phyloP scores from a whole-genome alignment of 257 asterid genomes.

The Scutellaria baicalensis region DNA sequence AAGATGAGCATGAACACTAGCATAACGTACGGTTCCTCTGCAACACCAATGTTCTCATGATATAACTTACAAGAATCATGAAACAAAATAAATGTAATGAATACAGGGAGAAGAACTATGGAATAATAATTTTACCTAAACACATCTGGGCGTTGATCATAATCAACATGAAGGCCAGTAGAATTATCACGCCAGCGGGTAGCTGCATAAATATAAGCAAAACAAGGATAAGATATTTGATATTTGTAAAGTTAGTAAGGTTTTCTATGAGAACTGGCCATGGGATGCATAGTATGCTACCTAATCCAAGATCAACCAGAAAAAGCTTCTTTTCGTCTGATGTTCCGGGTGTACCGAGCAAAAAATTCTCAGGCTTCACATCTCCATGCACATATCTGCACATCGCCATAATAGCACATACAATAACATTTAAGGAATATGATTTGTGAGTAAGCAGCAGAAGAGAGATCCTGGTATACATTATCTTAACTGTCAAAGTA shows the following conservation, averaged over 20 bases:
- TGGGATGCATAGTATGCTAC: constrained; percentile 24
- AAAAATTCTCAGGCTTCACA: constrained; percentile 91
- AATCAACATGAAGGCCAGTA: constrained; percentile 51
- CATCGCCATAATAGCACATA: not conserved
- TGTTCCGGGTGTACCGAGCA: constrained; percentile 81
- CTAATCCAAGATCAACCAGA: constrained; percentile 90
- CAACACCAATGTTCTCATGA: not conserved
- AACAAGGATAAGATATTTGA: not conserved
- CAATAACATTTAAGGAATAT: not conserved
- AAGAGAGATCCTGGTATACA: not conserved
- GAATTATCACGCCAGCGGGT: constrained; percentile 49
- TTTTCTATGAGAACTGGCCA: not conserved
- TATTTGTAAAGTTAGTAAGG: not conserved
- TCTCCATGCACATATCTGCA: constrained; percentile 90
- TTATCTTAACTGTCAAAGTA: not conserved
- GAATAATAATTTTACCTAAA: constrained; percentile 34
- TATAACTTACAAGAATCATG: not conserved
- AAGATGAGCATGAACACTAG: constrained; percentile 71
- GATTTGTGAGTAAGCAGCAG: not conserved
- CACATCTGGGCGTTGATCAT: constrained; percentile 62
- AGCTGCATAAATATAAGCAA: constrained; percentile 33
- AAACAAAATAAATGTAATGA: not conserved
- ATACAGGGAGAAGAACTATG: not conserved
- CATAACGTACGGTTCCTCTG: constrained; percentile 78
- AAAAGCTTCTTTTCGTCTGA: constrained; percentile 71